Percentiles rank a stretch among this genome's conserved stretches.
These are phyloP conservation scores for Fomitiporia mediterranea DNA, from an alignment of 1,284 basidiomycete genomes.

Conservation along the genomic window DNA sequence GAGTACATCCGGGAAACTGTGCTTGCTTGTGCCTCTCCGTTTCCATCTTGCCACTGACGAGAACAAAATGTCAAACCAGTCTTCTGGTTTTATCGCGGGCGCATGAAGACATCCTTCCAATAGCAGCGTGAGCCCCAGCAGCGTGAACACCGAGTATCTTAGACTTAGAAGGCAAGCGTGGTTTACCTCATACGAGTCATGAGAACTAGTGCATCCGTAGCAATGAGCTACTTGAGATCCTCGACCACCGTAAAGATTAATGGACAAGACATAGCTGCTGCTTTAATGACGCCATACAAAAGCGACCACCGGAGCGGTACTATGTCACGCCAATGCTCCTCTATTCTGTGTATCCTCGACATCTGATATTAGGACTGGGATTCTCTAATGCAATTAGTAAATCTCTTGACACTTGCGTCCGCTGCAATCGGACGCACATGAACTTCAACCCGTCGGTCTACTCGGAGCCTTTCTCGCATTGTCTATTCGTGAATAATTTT, in stretches of 20 bases:
- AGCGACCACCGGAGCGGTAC: conserved; percentile 71
- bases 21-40: conserved; percentile 50
- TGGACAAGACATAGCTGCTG: conserved; percentile 59
- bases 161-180: too few relatives aligned
- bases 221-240: conserved; percentile 56
- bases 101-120: conserved; percentile 40
- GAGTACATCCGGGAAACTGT: conserved; percentile 50
- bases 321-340: conserved; percentile 55
- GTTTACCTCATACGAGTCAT: conserved; percentile 52
- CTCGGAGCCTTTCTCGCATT: too few relatives aligned
- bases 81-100: conserved; percentile 44
- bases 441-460: too few relatives aligned
- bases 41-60: conserved; percentile 47
- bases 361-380: too few relatives aligned
- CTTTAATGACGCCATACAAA: conserved; percentile 56
- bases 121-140: too few relatives aligned
- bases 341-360: conserved; percentile 59
- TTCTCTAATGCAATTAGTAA: too few relatives aligned
- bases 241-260: conserved; percentile 58
- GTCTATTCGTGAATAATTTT: too few relatives aligned
- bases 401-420: too few relatives aligned
- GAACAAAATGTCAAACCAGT: conserved; percentile 48
- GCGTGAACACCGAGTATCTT: too few relatives aligned
- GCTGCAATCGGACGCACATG: too few relatives aligned
- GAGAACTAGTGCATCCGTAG: conserved; percentile 49